Conservation (phyloP, 2,329 filamentous ascomycete species). For the Fusarium sp. region DNA sequence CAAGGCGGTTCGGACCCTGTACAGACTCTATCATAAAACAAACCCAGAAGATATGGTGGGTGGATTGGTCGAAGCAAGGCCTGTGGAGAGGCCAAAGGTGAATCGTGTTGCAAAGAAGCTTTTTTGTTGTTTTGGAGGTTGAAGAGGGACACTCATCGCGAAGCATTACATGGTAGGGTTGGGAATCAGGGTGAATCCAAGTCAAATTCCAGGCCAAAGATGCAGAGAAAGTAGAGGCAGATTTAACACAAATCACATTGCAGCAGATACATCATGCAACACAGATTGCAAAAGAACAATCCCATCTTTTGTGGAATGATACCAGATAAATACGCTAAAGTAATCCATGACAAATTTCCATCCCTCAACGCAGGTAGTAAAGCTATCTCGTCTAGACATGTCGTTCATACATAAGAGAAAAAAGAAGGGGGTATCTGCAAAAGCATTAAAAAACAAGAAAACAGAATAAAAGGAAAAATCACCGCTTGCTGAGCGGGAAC, state of each 20-base stretch:
- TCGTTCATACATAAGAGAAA: slow-evolving; percentile 31
- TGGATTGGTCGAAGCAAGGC: neutral
- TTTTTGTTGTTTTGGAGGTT: neutral
- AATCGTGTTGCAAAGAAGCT: neutral
- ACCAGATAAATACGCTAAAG: neutral
- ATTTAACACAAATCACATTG: neutral
- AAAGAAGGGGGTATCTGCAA: slow-evolving; percentile 43
- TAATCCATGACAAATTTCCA: neutral
- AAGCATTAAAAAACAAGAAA: slow-evolving; percentile 17
- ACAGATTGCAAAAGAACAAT: neutral
- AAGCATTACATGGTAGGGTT: neutral
- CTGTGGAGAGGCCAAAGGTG: neutral
- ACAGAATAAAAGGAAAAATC: slow-evolving; percentile 1
- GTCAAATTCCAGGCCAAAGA: neutral
- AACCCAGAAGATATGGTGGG: no score
- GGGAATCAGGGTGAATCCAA: no score
- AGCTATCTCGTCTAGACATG: slow-evolving; percentile 31
- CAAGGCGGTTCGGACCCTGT: neutral
- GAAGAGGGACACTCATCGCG: neutral
- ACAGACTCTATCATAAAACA: no score
- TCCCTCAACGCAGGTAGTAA: slow-evolving; percentile 3
- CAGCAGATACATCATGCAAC: neutral
- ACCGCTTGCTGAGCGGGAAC: slow-evolving; percentile 25
- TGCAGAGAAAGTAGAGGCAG: neutral
- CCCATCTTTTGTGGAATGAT: neutral